Evolutionary conservation across 331 rosid species (phyloP), one percentile per base, ranked within the genome.

Genomic region (Rosa hybrid): DNA sequence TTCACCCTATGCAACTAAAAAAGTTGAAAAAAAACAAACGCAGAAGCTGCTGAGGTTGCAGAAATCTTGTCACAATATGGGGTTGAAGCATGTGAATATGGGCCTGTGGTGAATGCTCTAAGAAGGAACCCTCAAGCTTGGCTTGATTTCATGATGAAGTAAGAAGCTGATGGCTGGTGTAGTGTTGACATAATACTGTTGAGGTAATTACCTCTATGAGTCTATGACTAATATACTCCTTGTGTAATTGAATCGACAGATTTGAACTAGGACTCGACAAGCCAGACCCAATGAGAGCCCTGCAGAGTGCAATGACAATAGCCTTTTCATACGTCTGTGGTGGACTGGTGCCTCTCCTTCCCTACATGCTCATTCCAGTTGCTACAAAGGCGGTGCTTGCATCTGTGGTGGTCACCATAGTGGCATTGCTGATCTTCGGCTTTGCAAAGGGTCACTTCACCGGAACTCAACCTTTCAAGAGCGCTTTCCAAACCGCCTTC

Each of bases 81-180:
- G 42, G 82, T 87, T 45, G 91, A 89, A 57, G 81, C 92, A 74
- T 97, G 91, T 77, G 97, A 95, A 64, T 95, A 95, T 79, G 89
- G 79, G 5, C 98, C 98, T 1, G 96, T 92, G 30, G 96, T 95
- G 38, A 88, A 53, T 72, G 92, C 98, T 80, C 93, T 94, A 1
- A 89, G 96, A 80, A 94, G 88, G 78, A 94, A 85, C 16, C 98
- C 98, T 42, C 86, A 92, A 75, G 96, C 98, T 16, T 95, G 97
- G 98, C 89, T 95, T 63, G 98, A 95, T 83, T 95, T 95, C 93
- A 95, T 95, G 98, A 95, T 95, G 98, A 95, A 92, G 98, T 92
- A 86, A 85, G 84, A 74, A n/a, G 11, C 71, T 38, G 46, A 38
- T 65, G 45, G 5, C 42, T 65, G 17, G 13, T 65, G 12, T 65